Conservation (phyloP, 2,329 filamentous ascomycete species). For the Exophiala sp. region DNA sequence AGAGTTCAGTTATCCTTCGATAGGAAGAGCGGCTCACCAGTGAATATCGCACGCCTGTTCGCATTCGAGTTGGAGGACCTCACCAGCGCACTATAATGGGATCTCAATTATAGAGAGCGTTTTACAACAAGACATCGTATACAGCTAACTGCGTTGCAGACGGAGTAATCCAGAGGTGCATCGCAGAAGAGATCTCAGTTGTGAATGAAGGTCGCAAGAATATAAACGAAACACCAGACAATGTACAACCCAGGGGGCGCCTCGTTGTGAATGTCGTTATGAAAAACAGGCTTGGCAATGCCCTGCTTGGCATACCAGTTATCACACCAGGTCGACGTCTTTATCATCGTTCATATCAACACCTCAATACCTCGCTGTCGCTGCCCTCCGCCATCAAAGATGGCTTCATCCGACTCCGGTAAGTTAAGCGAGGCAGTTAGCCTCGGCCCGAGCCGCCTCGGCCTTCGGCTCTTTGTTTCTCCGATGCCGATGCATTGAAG, state of each 20-base stretch:
- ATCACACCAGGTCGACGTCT: not conserved
- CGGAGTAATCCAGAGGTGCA: no score
- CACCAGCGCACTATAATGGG: no score
- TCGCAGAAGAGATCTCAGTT: no score
- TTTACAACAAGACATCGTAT: no score
- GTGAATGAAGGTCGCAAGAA: no score
- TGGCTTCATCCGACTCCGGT: not conserved
- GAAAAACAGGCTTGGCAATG: not conserved
- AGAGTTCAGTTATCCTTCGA: no score
- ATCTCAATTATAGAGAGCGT: no score
- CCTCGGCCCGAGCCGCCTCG: not conserved
- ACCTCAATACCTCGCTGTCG: not conserved
- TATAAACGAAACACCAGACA: no score
- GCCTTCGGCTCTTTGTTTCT: not conserved
- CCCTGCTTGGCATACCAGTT: not conserved
- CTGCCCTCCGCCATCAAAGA: not conserved
- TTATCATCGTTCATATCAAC: not conserved
- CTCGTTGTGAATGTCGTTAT: not conserved
- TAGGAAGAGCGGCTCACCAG: no score
- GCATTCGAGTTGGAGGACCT: no score
- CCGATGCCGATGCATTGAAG: conserved; percentile 1
- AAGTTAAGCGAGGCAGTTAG: conserved; percentile 1
- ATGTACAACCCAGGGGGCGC: not conserved
- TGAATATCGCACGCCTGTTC: no score
- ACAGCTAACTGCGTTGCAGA: no score